Evolutionary conservation across 2,329 filamentous ascomycete genomes (phyloP), one percentile per base, ranked within the genome.

Genomic region (Sclerotinia minor): DNA sequence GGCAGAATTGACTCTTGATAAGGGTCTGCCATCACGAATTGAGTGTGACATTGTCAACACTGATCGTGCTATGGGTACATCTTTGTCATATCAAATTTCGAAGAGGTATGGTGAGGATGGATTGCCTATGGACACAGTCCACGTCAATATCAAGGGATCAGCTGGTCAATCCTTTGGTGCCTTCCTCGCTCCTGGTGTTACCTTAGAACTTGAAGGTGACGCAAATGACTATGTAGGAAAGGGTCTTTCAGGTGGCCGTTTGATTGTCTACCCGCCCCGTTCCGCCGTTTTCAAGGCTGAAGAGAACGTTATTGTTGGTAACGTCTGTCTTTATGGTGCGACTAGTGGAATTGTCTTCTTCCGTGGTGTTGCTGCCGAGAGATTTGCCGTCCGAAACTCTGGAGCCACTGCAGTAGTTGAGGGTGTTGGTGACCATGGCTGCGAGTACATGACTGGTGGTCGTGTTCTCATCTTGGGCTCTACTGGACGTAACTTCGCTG

Each of bases 401-500:
- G 94, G 94, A 81, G 94, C 92, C 63, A 96, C 90, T 38, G 93
- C 94, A n/a, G 92, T 98, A 72, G 94, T 97, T 71, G 94, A 98
- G 81, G 94, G 94, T 81, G 87, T 96, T 72, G 94, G 94, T 84
- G 94, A 98, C 79, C 94, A 98, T 79, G 92, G 92, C 71, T 97
- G 94, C 78, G 94, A 98, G 84, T 98, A 98, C 86, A 98, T 98
- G 94, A 97, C 94, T 76, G 94, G 94, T 78, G 94, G 94, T 77
- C 92, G 94, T 77, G 85, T 97, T 63, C 83, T 98, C 72, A 86
- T 96, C 76, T 85, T 98, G 59, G 94, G 94, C 68, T 88, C 87
- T 75, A 97, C 93, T 77, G 94, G 94, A 57, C 94, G 94, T 75
- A 98, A 98, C 84, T 98, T 98, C 77, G 94, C 94, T 75, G 94